Evolutionary conservation across 2,329 filamentous ascomycete genomes (phyloP).

Genomic region (Orbilia oligospora): DNA sequence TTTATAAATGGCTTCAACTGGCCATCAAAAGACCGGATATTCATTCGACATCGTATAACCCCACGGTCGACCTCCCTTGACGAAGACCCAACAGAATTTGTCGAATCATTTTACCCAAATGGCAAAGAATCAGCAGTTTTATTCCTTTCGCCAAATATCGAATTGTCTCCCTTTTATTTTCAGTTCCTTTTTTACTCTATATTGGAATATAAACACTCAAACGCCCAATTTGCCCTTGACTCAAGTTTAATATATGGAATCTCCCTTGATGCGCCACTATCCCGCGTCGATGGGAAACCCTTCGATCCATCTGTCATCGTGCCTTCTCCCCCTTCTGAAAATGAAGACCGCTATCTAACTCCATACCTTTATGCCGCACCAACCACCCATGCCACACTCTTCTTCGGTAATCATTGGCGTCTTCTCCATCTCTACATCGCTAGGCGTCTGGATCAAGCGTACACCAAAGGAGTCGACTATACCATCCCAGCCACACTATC

Average conservation of each 20-base stretch:
- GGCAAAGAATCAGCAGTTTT: constrained; percentile 77
- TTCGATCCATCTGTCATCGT: constrained; percentile 69
- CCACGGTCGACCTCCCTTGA: constrained; percentile 74
- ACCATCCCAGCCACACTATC: not conserved
- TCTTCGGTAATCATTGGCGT: constrained; percentile 87
- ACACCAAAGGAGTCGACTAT: constrained; percentile 34
- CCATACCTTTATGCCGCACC: constrained; percentile 89
- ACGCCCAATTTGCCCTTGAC: constrained; percentile 69
- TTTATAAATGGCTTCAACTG: constrained; percentile 78
- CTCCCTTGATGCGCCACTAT: constrained; percentile 80
- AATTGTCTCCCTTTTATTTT: constrained; percentile 85
- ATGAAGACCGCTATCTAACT: constrained; percentile 65
- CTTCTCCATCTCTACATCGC: constrained; percentile 87
- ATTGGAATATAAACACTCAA: constrained; percentile 82
- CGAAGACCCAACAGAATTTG: constrained; percentile 79
- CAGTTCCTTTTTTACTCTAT: constrained; percentile 86
- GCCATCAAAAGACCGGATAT: constrained; percentile 76
- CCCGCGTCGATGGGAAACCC: constrained; percentile 74
- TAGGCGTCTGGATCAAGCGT: constrained; percentile 69
- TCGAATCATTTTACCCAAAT: constrained; percentile 89
- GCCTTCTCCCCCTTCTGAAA: constrained; percentile 63
- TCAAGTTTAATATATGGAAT: constrained; percentile 78
- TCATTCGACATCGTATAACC: constrained; percentile 81
- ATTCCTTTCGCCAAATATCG: constrained; percentile 84
- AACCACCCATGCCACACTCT: constrained; percentile 83